Percentiles rank a stretch among this genome's conserved stretches.
phyloP scores from a whole-genome alignment of 208 protist species.

The Acanthamoeba castellanii region DNA sequence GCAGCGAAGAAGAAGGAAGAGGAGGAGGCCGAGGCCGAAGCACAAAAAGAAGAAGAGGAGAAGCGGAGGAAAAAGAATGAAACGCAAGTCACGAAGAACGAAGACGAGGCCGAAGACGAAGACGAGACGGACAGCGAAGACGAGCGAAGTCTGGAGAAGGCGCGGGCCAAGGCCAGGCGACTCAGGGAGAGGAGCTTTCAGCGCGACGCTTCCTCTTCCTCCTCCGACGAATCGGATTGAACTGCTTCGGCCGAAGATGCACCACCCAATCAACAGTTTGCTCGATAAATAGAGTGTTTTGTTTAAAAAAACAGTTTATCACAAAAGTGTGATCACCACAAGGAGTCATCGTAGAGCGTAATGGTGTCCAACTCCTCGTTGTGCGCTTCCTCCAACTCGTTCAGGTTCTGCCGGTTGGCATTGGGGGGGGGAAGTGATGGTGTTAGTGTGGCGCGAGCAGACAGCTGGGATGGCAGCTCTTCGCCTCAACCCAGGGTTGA shows the following conservation, averaged over 20 bases:
- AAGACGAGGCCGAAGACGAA: background rate
- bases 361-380: too few species aligned
- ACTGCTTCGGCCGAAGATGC: background rate
- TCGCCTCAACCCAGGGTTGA: too few species aligned
- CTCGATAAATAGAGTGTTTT: too few species aligned
- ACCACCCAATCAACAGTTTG: too few species aligned
- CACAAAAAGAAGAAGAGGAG: background rate
- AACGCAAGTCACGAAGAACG: background rate
- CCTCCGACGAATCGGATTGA: background rate
- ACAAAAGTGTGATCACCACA: too few species aligned
- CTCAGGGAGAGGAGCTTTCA: background rate
- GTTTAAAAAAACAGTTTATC: too few species aligned
- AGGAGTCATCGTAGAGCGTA: too few species aligned
- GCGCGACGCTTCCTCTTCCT: background rate
- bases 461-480: background rate
- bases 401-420: too few species aligned
- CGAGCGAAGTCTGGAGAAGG: background rate
- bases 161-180: conserved; percentile 17
- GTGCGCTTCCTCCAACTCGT: too few species aligned
- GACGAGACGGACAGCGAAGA: conserved; percentile 38
- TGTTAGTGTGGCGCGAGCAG: too few species aligned
- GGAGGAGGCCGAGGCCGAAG: background rate
- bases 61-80: background rate
- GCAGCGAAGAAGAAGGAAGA: background rate
- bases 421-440: too few species aligned